Evolutionary conservation across 495 filamentous ascomycete species (phyloP).

Genomic region (Penicillium angulare): DNA sequence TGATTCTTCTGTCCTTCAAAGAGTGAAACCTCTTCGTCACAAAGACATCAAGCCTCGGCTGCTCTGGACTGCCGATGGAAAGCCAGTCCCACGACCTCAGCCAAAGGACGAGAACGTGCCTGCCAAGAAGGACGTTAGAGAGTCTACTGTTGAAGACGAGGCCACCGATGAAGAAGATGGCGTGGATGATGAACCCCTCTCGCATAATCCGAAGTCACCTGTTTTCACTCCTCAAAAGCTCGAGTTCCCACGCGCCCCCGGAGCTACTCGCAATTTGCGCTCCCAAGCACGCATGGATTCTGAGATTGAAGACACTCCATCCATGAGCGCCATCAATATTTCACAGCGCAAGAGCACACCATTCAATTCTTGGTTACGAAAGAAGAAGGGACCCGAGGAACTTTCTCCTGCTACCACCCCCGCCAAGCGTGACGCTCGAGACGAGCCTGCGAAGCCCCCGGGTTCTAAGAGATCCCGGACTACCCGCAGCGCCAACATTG

Average conservation of each 20-base stretch:
- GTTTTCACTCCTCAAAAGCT: slow-evolving; percentile 46
- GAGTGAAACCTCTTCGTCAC: slow-evolving; percentile 60
- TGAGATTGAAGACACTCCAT: slow-evolving; percentile 22
- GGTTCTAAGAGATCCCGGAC: slow-evolving; percentile 4
- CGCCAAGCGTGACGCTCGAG: slow-evolving; percentile 9
- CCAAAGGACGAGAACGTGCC: not conserved
- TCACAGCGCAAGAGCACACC: slow-evolving; percentile 45
- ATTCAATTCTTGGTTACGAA: slow-evolving; percentile 64
- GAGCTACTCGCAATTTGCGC: slow-evolving; percentile 26
- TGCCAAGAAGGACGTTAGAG: too few species aligned
- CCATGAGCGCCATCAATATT: not conserved
- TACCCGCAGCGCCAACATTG: slow-evolving; percentile 1
- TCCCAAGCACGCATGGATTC: slow-evolving; percentile 23
- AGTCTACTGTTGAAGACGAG: slow-evolving; percentile 44
- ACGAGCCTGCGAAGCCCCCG: slow-evolving; percentile 17
- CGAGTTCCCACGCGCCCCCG: slow-evolving; percentile 41
- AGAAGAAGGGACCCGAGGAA: too few species aligned
- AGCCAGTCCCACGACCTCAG: not conserved
- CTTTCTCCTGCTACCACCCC: too few species aligned
- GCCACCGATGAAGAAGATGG: slow-evolving; percentile 60
- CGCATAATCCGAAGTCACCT: slow-evolving; percentile 48
- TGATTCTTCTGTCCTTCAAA: slow-evolving; percentile 12
- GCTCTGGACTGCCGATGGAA: slow-evolving; percentile 60
- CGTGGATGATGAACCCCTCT: slow-evolving; percentile 34
- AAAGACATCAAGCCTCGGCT: slow-evolving; percentile 79